phyloP scores from a whole-genome alignment of 148 eudicot species.

The Fallopia convolvulus region DNA sequence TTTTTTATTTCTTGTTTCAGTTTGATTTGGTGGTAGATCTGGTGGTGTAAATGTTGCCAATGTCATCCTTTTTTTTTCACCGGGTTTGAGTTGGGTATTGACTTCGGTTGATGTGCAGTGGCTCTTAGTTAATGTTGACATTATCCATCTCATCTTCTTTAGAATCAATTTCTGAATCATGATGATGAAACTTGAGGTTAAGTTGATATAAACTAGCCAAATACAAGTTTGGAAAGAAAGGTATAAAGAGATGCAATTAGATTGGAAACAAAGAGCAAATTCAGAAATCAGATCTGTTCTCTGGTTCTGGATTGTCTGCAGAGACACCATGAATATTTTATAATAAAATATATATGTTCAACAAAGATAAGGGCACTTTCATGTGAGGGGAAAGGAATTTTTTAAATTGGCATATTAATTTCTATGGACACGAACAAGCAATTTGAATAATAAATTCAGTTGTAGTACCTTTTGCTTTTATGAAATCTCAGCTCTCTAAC shows the following conservation, averaged over 20 bases:
- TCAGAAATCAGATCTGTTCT: conserved; percentile 6
- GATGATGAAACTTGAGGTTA: background rate
- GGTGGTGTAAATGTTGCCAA: background rate
- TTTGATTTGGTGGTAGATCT: conserved; percentile 9
- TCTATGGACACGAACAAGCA: background rate
- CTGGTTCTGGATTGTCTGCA: background rate
- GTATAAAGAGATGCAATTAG: background rate
- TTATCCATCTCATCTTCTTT: background rate
- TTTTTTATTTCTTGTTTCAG: background rate
- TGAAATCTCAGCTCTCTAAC: background rate
- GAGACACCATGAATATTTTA: background rate
- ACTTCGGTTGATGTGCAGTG: background rate
- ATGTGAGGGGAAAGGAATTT: background rate
- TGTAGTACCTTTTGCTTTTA: background rate
- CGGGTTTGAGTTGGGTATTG: background rate
- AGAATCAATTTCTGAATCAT: background rate
- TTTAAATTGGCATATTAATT: background rate
- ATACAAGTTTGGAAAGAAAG: background rate
- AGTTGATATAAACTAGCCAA: background rate
- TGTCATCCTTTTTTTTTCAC: background rate
- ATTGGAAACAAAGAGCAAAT: background rate
- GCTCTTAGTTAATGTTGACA: background rate
- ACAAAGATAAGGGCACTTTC: background rate
- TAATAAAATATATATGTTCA: background rate
- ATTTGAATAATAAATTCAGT: background rate